Base-by-base conservation (phyloP, 352 stramenopile genomes). In the Pythium plurisporium region DNA sequence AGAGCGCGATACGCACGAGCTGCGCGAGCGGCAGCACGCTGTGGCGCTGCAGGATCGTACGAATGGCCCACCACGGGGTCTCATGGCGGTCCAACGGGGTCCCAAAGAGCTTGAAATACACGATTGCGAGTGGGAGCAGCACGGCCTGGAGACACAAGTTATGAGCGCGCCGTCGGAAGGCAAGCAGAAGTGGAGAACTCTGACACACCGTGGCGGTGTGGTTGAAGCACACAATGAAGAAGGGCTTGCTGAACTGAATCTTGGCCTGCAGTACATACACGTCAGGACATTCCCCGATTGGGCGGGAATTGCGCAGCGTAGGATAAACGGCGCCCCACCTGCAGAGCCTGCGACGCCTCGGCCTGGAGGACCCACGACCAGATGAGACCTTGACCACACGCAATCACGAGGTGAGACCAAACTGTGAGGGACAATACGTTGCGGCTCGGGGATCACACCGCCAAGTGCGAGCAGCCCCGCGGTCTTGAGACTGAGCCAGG, bases 151-250 rank as follows among this genome's bases (percentile, higher is more conserved):
- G 17, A n/a, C 43, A 6, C 23, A 3, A 27, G 19, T 14, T n/a
- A n/a, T 42, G 36, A n/a, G 17, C 38, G 19, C n/a, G 10, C 12
- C 23, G 17, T 15, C 5, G 38, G 17, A 43, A 5, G 20, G 34
- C n/a, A 43, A 7, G 19, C 8, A 20, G 22, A 43, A 14, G 31
- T 37, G 14, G 31, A 42, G 1, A 5, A 22, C 14, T 42, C 5
- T 42, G n/a, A 20, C 36, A 9, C 20, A 61, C 53, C 17, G 71
- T 79, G 23, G 62, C 61, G 1, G 63, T 73, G 59, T 82, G 74
- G 46, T 82, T 77, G 56, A 81, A 84, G 33, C 74, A 77, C 23
- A 84, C 72, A 38, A 84, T 75, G 69, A 84, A 81, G 48, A 79
- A 81, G 4, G 74, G 74, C 61, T 81, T 81, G 64, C 76, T 74